Conservation (phyloP, 257 asterid species). For the Apocynum venetum region DNA sequence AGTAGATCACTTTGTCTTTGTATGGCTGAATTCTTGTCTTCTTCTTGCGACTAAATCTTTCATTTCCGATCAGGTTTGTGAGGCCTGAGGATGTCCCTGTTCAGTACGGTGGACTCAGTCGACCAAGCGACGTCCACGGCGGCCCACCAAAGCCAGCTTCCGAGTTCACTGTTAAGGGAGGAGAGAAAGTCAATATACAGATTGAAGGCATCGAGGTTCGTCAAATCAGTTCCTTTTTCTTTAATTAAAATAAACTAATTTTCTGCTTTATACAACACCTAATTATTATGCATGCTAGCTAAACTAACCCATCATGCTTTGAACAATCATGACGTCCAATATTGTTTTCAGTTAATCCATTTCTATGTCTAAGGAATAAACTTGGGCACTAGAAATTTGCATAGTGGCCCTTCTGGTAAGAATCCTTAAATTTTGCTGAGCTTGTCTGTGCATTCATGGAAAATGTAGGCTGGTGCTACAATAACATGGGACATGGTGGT, state of each 20-base stretch:
- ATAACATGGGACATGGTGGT: slow-evolving; percentile 88
- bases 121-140: slow-evolving; percentile 43
- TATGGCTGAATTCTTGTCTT: background rate
- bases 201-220: slow-evolving; percentile 95
- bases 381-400: no score
- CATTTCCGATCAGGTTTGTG: slow-evolving; percentile 42
- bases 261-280: background rate
- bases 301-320: background rate
- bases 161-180: slow-evolving; percentile 78
- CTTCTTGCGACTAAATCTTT: background rate
- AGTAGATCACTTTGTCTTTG: background rate
- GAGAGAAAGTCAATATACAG: slow-evolving; percentile 88
- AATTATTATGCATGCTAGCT: background rate
- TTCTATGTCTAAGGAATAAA: no score
- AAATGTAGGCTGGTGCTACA: slow-evolving; percentile 55
- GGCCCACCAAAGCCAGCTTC: slow-evolving; percentile 89
- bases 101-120: slow-evolving; percentile 86
- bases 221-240: background rate
- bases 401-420: background rate
- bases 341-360: background rate
- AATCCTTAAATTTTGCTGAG: background rate
- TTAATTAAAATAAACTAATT: background rate
- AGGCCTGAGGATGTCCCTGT: slow-evolving; percentile 80
- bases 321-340: background rate
- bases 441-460: background rate